Percentiles rank a stretch among this genome's conserved stretches.
phyloP scores from a whole-genome alignment of 2,329 filamentous ascomycete species.

The Lachnellula subtilissima region DNA sequence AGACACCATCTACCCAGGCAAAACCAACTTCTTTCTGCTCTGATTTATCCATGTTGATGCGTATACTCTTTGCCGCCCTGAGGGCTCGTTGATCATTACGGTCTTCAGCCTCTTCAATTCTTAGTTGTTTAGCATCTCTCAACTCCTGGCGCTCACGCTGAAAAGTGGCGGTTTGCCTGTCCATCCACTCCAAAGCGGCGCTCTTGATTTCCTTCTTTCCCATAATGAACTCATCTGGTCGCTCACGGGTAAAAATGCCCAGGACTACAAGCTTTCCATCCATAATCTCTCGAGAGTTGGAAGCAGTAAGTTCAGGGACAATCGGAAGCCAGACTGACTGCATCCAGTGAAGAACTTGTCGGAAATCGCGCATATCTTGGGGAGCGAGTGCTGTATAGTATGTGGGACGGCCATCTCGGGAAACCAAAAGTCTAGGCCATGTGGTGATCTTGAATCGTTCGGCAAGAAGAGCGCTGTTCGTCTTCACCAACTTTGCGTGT shows the following conservation, averaged over 20 bases:
- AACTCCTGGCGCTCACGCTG: constrained; percentile 90
- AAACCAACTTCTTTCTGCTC: constrained; percentile 87
- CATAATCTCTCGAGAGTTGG: constrained; percentile 94
- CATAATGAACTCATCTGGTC: constrained; percentile 70
- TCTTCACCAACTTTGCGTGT: constrained; percentile 89
- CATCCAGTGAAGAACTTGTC: constrained; percentile 85
- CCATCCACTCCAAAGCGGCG: constrained; percentile 95
- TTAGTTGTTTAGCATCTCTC: constrained; percentile 87
- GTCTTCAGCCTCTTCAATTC: constrained; percentile 94
- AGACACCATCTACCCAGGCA: constrained; percentile 94
- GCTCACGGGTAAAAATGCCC: constrained; percentile 76
- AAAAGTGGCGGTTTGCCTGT: constrained; percentile 87
- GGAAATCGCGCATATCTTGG: constrained; percentile 84
- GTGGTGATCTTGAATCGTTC: constrained; percentile 92
- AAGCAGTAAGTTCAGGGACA: constrained; percentile 85
- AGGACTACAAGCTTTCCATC: constrained; percentile 91
- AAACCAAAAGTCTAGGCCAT: constrained; percentile 89
- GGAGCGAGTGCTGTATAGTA: constrained; percentile 88
- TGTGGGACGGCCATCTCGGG: constrained; percentile 79
- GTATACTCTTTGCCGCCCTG: constrained; percentile 81
- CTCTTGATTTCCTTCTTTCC: constrained; percentile 90
- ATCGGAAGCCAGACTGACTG: constrained; percentile 92
- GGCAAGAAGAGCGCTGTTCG: constrained; percentile 68
- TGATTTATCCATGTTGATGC: constrained; percentile 83
- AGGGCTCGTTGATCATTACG: constrained; percentile 84